Evolutionary conservation across 768 basidiomycete species (phyloP).

Genomic region (Lentinula sp.): DNA sequence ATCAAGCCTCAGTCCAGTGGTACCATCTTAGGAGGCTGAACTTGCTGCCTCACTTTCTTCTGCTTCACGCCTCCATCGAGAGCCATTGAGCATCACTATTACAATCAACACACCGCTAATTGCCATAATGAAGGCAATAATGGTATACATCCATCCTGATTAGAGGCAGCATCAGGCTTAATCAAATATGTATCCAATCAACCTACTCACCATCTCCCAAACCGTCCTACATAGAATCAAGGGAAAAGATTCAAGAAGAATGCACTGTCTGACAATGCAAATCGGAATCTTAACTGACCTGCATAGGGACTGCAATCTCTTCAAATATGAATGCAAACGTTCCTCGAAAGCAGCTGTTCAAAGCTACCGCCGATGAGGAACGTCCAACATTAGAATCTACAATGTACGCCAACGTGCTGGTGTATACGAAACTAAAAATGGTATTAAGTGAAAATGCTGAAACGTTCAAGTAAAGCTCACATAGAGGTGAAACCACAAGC

Average conservation of each 20-base stretch:
- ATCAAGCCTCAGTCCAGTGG: not conserved
- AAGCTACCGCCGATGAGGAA: constrained; percentile 68
- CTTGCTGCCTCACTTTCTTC: constrained; percentile 23
- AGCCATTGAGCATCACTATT: constrained; percentile 56
- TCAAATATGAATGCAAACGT: constrained; percentile 59
- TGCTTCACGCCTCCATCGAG: constrained; percentile 48
- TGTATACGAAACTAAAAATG: constrained; percentile 27
- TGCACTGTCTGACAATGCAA: not conserved
- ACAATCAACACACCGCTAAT: constrained; percentile 49
- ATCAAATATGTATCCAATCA: not conserved
- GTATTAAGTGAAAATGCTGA: not conserved
- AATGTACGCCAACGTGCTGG: constrained; percentile 61
- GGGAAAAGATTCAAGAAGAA: not conserved
- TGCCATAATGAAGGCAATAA: constrained; percentile 47
- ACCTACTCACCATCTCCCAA: constrained; percentile 62
- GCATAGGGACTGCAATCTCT: constrained; percentile 71
- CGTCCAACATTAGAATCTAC: constrained; percentile 84
- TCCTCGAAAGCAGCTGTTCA: constrained; percentile 76
- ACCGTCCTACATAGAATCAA: constrained; percentile 33
- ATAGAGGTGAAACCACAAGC: constrained; percentile 68
- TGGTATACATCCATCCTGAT: constrained; percentile 60
- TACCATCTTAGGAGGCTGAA: not conserved
- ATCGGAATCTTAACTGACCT: constrained; percentile 31
- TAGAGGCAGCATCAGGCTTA: not conserved
- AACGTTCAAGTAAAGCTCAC: constrained; percentile 33